A percentile compares a stretch with the other conserved stretches of the same genome.
These are phyloP conservation scores for Ophiostoma ulmi DNA, from an alignment of 2,329 filamentous ascomycete genomes.

Conservation along the genomic window DNA sequence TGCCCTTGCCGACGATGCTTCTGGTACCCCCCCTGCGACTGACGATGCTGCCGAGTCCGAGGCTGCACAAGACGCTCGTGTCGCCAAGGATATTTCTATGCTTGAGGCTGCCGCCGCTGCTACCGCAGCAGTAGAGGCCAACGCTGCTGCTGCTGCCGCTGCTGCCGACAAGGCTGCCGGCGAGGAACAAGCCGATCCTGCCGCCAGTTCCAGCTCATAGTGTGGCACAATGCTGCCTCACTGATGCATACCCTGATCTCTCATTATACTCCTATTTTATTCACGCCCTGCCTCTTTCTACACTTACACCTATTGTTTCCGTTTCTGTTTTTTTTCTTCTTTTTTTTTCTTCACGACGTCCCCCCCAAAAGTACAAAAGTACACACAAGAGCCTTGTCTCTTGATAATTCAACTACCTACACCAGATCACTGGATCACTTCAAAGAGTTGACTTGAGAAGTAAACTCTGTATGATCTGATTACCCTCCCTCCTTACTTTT, in stretches of 20 bases:
- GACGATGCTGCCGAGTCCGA: conserved; percentile 5
- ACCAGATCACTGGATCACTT: background rate
- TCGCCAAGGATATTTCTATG: background rate
- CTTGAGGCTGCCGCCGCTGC: conserved; percentile 15
- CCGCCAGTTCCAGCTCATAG: background rate
- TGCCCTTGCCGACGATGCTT: background rate
- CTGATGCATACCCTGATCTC: background rate
- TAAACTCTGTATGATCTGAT: background rate
- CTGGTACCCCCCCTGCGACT: background rate
- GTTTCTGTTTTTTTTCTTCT: background rate
- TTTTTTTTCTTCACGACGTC: background rate
- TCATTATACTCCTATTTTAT: background rate
- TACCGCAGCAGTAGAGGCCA: conserved; percentile 17
- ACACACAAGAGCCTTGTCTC: background rate
- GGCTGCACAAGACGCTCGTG: background rate
- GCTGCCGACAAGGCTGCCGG: conserved; percentile 10
- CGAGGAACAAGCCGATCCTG: background rate
- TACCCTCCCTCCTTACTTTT: background rate
- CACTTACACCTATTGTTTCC: background rate
- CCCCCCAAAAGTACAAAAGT: conserved; percentile 13
- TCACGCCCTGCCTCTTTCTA: background rate
- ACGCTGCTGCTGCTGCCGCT: conserved; percentile 4
- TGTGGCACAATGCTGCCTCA: background rate
- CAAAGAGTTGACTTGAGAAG: background rate
- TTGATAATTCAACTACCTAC: background rate